Percentiles rank a stretch among this genome's conserved stretches.
phyloP scores from a whole-genome alignment of 208 protist genomes.

The Crithidia fasciculata region DNA sequence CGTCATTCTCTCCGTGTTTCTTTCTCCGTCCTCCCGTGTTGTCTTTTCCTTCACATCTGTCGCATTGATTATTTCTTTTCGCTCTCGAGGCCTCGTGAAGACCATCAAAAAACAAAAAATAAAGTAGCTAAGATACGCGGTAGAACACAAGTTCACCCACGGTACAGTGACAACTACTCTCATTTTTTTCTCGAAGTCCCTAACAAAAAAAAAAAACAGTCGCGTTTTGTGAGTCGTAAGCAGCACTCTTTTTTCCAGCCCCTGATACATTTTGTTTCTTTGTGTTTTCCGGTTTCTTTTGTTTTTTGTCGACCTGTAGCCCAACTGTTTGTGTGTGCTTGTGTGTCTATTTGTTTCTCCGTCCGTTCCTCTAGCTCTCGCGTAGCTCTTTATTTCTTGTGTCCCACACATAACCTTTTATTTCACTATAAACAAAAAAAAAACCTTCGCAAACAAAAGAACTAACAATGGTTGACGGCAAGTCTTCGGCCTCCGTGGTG shows the following conservation, averaged over 20 bases:
- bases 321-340: conserved; percentile 2
- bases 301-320: conserved; percentile 6
- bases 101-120: conserved; percentile 22
- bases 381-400: not conserved
- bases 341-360: not conserved
- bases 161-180: not conserved
- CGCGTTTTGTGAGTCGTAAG: not conserved
- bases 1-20: conserved; percentile 7
- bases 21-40: conserved; percentile 8
- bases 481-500: conserved; percentile 61
- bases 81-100: conserved; percentile 4
- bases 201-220: conserved; percentile 7
- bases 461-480: conserved; percentile 57
- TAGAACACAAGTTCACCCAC: conserved; percentile 5
- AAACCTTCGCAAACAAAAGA: not conserved
- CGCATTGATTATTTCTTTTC: not conserved
- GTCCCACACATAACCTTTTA: not conserved
- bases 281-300: not conserved
- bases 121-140: not conserved
- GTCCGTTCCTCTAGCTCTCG: not conserved
- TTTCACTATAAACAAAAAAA: not conserved
- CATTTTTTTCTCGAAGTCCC: not conserved
- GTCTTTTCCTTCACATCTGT: not conserved
- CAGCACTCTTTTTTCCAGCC: not conserved
- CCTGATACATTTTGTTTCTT: not conserved